Base-by-base conservation (phyloP, 192 early-diverging fungal species). In the Entophlyctis luteolus region DNA sequence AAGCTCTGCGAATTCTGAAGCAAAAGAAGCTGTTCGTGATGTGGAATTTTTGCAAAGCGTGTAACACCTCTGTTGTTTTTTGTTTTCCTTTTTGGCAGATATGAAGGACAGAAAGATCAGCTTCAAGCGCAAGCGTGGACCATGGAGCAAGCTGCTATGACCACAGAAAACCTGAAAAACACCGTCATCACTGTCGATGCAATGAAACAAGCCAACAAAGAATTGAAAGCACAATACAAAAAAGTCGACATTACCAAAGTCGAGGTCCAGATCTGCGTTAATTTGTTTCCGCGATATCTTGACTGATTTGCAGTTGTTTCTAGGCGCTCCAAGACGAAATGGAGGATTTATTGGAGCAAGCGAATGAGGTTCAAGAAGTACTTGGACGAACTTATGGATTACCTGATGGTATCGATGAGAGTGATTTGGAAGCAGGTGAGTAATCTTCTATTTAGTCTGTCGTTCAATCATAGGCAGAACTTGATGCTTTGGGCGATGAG, bases 101-200 rank as follows among this genome's bases (percentile, higher is more conserved):
- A 96, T 74, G 97, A 99, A 75, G 81, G 79, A 28, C 95, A 98
- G 76, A 83, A 93, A 37, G 94, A 99, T 63, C 90, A 95, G 69
- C 83, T 98, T 47, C 88, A 88, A 77, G 94, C 96, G 75, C 94
- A 98, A 76, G 88, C 95, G 32, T 98, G 95, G 72, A 99, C 98
- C 79, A 99, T 99, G 97, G 97, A 99, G 76, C 93, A 96, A 80
- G 80, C 76, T 4, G 67, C 27, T 14, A 81, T 86, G 78, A 90
- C 94, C 6, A 95, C 91, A 3, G 97, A 99, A 38, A 99, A 98
- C 75, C 73, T 99, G 48, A 93, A 91, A 65, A 97, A 96, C 76
- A 96, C 96, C n/a, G 81, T 94, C 84, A 84, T 90, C 5, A 97
- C 95, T 4, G 84, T 98, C 31, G 92, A 98, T 77, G 97, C 95